Conservation (phyloP, 768 basidiomycete species). For the Mrakia frigida region DNA sequence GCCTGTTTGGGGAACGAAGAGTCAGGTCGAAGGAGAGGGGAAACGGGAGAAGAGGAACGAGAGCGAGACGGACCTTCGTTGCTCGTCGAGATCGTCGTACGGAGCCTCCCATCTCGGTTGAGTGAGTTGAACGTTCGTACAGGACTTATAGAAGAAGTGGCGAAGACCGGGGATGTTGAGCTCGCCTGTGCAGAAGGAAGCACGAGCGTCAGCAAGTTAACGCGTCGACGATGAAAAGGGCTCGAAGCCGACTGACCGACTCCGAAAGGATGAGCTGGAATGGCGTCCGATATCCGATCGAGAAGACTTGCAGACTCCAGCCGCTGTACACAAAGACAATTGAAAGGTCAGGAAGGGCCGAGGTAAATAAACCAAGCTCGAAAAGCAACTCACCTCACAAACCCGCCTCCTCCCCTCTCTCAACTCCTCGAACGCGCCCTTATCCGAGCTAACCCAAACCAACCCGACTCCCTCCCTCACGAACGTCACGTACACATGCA, state of each 20-base stretch:
- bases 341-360: background rate
- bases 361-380: no score
- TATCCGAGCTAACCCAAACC: constrained; percentile 72
- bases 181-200: constrained; percentile 51
- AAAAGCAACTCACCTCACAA: constrained; percentile 49
- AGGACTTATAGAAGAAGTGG: constrained; percentile 93
- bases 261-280: constrained; percentile 48
- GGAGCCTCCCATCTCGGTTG: constrained; percentile 79
- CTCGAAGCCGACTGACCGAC: constrained; percentile 20
- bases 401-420: constrained; percentile 68
- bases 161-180: constrained; percentile 82
- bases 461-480: constrained; percentile 54
- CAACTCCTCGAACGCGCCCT: constrained; percentile 74
- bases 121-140: constrained; percentile 82
- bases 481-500: constrained; percentile 67
- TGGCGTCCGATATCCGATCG: constrained; percentile 34
- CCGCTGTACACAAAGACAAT: background rate
- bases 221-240: background rate
- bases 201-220: background rate
- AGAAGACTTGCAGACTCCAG: background rate
- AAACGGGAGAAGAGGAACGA: constrained; percentile 19
- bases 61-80: constrained; percentile 53
- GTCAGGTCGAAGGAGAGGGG: background rate
- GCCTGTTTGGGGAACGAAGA: constrained; percentile 51
- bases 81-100: constrained; percentile 60